phyloP scores from a whole-genome alignment of 768 basidiomycete genomes.

The Amylocystis lapponica region DNA sequence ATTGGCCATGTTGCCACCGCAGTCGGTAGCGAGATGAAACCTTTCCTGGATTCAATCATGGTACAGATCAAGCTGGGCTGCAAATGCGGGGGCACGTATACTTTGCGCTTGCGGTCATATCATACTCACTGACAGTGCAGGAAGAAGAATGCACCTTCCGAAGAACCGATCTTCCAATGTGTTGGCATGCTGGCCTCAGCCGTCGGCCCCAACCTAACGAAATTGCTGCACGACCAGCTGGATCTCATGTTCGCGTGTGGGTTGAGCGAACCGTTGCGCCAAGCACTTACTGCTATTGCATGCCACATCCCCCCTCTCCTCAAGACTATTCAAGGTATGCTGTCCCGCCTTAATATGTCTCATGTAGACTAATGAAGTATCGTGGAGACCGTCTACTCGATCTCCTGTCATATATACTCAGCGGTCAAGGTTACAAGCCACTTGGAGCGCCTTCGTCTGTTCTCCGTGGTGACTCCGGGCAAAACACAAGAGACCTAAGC shows the following conservation, averaged over 20 bases:
- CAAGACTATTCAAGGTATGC: constrained; percentile 83
- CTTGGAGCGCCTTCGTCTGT: constrained; percentile 76
- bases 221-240: constrained; percentile 91
- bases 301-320: constrained; percentile 85
- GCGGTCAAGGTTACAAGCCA: constrained; percentile 81
- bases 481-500: background rate
- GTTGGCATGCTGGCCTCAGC: constrained; percentile 93
- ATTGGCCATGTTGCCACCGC: constrained; percentile 93
- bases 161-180: constrained; percentile 97
- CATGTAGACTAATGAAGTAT: background rate
- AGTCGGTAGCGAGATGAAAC: constrained; percentile 92
- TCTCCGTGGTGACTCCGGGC: constrained; percentile 44
- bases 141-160: constrained; percentile 87
- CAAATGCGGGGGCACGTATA: constrained; percentile 74
- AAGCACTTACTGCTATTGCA: constrained; percentile 81
- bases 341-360: background rate
- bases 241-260: constrained; percentile 96
- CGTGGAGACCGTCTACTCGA: constrained; percentile 81
- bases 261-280: constrained; percentile 80
- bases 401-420: constrained; percentile 71
- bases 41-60: constrained; percentile 91
- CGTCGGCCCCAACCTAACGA: constrained; percentile 93
- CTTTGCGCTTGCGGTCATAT: background rate
- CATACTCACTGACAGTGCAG: constrained; percentile 26
- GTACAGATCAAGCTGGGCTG: constrained; percentile 84